phyloP scores from a whole-genome alignment of 2,329 filamentous ascomycete species.

The Clarireedia hainanense region DNA sequence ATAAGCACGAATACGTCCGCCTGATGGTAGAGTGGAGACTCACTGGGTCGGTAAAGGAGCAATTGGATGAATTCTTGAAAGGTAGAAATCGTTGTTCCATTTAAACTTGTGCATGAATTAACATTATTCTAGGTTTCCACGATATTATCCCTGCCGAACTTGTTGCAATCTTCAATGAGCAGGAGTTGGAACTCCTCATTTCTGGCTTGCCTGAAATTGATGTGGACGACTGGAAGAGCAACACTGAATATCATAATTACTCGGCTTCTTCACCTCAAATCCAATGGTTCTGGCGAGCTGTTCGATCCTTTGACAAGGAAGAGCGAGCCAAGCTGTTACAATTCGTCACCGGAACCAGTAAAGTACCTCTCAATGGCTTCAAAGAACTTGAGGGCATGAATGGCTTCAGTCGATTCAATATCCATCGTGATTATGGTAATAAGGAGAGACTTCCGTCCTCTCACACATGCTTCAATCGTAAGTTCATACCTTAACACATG shows the following conservation, averaged over 20 bases:
- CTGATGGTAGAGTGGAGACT: constrained; percentile 91
- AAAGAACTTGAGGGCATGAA: constrained; percentile 99
- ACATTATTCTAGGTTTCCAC: constrained; percentile 64
- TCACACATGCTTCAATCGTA: constrained; percentile 99
- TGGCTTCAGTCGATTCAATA: constrained; percentile 95
- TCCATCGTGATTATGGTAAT: constrained; percentile 94
- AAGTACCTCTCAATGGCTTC: constrained; percentile 97
- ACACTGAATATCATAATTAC: constrained; percentile 98
- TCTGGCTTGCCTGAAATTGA: constrained; percentile 96
- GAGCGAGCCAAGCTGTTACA: constrained; percentile 95
- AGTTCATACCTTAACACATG: constrained; percentile 37
- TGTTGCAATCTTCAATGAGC: constrained; percentile 96
- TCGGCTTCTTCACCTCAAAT: constrained; percentile 90
- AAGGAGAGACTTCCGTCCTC: constrained; percentile 93
- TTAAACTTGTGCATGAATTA: constrained; percentile 20
- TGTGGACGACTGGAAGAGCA: constrained; percentile 97
- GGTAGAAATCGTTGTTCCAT: constrained; percentile 40
- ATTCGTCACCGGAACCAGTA: constrained; percentile 96
- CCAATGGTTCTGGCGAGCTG: constrained; percentile 98
- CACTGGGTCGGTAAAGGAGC: constrained; percentile 83
- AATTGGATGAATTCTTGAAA: constrained; percentile 87
- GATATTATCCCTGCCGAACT: constrained; percentile 94
- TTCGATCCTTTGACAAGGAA: constrained; percentile 97
- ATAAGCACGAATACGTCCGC: constrained; percentile 97
- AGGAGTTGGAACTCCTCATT: constrained; percentile 92